Conservation (phyloP, 2,329 filamentous ascomycete genomes). For the Sarocladium strictum region DNA sequence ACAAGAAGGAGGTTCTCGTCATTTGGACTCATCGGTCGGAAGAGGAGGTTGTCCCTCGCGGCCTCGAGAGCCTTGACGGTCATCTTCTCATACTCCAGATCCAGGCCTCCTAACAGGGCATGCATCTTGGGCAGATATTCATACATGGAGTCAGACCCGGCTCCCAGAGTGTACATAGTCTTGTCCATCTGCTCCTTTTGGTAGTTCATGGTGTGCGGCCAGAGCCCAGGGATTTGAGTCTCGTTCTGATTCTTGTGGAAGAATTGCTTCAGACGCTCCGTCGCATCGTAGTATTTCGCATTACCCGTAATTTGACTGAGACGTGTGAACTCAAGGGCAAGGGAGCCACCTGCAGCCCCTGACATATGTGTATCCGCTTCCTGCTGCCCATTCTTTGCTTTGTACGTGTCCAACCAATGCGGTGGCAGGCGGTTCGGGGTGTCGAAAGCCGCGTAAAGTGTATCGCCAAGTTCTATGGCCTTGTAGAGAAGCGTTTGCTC, state of each 20-base stretch:
- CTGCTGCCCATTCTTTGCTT: conserved; percentile 32
- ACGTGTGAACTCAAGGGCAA: conserved; percentile 69
- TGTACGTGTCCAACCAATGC: conserved; percentile 38
- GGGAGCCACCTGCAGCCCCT: conserved; percentile 50
- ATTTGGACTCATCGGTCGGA: conserved; percentile 58
- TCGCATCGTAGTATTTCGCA: conserved; percentile 68
- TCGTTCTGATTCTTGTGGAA: conserved; percentile 59
- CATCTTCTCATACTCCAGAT: conserved; percentile 57
- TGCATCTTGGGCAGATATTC: conserved; percentile 57
- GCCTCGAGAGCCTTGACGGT: conserved; percentile 58
- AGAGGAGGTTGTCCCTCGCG: conserved; percentile 58
- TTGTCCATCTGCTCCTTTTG: conserved; percentile 41
- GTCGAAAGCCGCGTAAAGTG: conserved; percentile 48
- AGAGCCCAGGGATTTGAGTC: conserved; percentile 66
- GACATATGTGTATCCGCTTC: conserved; percentile 30
- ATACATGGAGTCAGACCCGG: conserved; percentile 45
- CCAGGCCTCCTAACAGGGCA: conserved; percentile 58
- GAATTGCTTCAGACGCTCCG: conserved; percentile 66
- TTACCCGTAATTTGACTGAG: conserved; percentile 68
- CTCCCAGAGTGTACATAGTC: conserved; percentile 35
- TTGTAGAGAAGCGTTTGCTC: conserved; percentile 42
- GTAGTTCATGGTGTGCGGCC: conserved; percentile 61
- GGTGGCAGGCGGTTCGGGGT: conserved; percentile 47
- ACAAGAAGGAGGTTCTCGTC: conserved; percentile 56
- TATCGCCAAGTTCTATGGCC: conserved; percentile 46